phyloP scores from a whole-genome alignment of 2,329 filamentous ascomycete species.

The Fusarium albidum region DNA sequence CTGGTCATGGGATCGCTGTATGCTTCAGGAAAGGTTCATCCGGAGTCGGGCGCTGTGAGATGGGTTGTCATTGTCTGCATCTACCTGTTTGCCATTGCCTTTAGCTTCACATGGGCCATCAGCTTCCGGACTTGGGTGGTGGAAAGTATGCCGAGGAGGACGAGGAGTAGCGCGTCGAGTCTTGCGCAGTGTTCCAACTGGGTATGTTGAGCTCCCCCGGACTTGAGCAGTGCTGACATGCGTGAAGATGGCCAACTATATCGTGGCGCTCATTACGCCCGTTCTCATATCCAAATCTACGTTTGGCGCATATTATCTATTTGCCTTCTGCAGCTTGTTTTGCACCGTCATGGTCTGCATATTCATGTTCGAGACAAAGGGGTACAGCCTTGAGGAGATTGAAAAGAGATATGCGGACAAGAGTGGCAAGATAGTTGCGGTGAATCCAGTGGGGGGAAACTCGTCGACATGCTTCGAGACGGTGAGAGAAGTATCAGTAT shows the following conservation, averaged over 20 bases:
- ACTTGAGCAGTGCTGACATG: background rate
- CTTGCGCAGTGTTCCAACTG: slow-evolving; percentile 64
- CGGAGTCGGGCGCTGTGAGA: slow-evolving; percentile 47
- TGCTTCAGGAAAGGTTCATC: slow-evolving; percentile 50
- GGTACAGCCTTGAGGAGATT: slow-evolving; percentile 52
- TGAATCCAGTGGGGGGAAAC: too few relatives aligned
- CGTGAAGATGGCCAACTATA: slow-evolving; percentile 49
- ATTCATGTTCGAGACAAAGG: slow-evolving; percentile 54
- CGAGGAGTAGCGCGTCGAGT: slow-evolving; percentile 62
- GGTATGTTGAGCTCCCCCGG: slow-evolving; percentile 38
- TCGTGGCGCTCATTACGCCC: slow-evolving; percentile 55
- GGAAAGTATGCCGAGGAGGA: slow-evolving; percentile 64
- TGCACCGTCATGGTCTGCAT: slow-evolving; percentile 47
- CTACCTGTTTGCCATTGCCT: slow-evolving; percentile 58
- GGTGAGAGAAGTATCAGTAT: too few relatives aligned
- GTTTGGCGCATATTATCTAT: slow-evolving; percentile 56
- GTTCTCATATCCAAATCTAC: slow-evolving; percentile 49
- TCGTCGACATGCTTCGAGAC: too few relatives aligned
- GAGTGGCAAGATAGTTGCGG: background rate
- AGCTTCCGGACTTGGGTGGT: slow-evolving; percentile 61
- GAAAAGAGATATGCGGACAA: slow-evolving; percentile 22
- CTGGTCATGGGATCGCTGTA: slow-evolving; percentile 62
- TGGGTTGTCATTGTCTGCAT: slow-evolving; percentile 62
- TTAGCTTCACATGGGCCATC: slow-evolving; percentile 60
- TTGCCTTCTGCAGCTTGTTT: slow-evolving; percentile 49